Evolutionary conservation across 257 asterid genomes (phyloP), one percentile per base, ranked within the genome.

Genomic region (Fraxinus cuspidata): DNA sequence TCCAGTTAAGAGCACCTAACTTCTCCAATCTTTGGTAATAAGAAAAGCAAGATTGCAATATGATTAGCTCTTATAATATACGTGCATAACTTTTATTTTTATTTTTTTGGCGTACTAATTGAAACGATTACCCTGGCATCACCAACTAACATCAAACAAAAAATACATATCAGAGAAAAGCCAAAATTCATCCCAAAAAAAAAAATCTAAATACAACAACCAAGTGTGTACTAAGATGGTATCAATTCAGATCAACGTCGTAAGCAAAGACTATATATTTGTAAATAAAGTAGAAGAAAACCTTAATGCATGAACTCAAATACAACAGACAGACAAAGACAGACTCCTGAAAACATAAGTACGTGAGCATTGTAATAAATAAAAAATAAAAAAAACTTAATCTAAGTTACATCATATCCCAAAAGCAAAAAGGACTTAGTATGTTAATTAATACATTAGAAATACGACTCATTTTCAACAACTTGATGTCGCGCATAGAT

Each of bases 1-100:
- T 23, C 99, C 99, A 93, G 27, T 82, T 86, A 44, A 93, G 91
- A 67, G 88, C 99, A 21, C 99, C 99, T 85, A 92, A 81, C 81
- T 84, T 90, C 85, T 85, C 84, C 76, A 95, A 85, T 74, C 98
- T 95, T 76, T 75, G 67, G 51, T 32, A 31, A 76, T 12, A 83
- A 71, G 70, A 83, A 79, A 71, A 78, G 8, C 12, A 58, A 66
- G 75, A 73, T 73, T 40, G 66, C 66, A 74, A 71, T 74, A 68
- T 42, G 51, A 75, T 37, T 40, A 70, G 42, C 35, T 42, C 74
- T 10, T 42, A 28, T 7, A 23, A 64, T 32, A 18, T 15, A 23
- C 7, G 64, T 63, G 23, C 23, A 35, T 35, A 67, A 47, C 7
- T 47, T 31, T 1, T 8, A 0, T 47, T 29, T 28, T 2, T 15